Percentiles rank a stretch among this genome's conserved stretches.
Evolutionary conservation across 305 asterid species (phyloP).

Genomic region (Coffea humblotiana): DNA sequence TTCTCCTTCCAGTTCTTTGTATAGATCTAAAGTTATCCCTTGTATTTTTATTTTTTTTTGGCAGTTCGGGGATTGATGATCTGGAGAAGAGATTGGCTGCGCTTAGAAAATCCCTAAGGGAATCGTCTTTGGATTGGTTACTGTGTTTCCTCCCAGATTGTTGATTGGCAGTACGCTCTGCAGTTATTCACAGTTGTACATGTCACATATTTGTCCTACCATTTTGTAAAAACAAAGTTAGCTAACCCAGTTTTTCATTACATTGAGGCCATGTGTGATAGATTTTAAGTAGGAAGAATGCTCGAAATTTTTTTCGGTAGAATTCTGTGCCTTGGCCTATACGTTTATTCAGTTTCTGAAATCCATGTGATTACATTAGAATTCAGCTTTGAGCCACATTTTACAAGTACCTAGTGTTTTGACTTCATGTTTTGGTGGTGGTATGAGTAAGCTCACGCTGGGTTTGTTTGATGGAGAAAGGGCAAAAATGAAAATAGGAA

Average conservation of each 20-base stretch:
- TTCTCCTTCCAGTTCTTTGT: neutral
- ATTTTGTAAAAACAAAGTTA: neutral
- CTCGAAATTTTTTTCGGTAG: too few relatives aligned
- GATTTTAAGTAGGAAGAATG: too few relatives aligned
- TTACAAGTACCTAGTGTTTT: neutral
- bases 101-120: constrained; percentile 55
- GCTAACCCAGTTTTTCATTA: neutral
- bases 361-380: neutral
- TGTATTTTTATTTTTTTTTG: neutral
- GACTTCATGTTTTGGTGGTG: too few relatives aligned
- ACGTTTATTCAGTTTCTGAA: neutral
- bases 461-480: neutral
- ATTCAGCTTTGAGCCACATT: too few relatives aligned
- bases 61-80: constrained; percentile 56
- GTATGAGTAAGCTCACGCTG: neutral
- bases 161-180: neutral
- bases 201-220: neutral
- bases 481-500: neutral
- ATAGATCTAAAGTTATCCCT: neutral
- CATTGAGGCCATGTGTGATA: neutral
- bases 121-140: neutral
- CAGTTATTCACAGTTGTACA: neutral
- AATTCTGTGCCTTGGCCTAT: neutral
- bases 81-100: constrained; percentile 66
- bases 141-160: neutral